These are phyloP conservation scores for Thelonectria rubi DNA, from an alignment of 2,329 filamentous ascomycete genomes.

Conservation along the genomic window DNA sequence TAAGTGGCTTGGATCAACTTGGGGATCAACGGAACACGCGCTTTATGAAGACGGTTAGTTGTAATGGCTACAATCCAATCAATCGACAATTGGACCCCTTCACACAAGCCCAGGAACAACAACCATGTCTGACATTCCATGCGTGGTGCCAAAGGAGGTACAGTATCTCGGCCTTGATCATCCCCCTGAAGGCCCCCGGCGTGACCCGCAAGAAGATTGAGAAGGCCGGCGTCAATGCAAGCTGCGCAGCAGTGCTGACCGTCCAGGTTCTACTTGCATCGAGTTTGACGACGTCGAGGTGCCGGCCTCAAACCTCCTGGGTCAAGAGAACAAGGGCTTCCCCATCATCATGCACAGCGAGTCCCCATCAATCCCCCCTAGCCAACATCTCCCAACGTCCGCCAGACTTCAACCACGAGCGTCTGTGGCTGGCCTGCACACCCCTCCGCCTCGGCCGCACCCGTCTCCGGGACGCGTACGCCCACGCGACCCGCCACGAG, in stretches of 20 bases:
- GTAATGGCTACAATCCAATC: not conserved
- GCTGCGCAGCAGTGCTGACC: too few relatives aligned
- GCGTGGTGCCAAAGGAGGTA: too few relatives aligned
- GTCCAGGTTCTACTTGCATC: slow-evolving; percentile 25
- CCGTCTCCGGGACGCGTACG: slow-evolving; percentile 61
- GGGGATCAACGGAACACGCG: too few relatives aligned
- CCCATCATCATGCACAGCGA: slow-evolving; percentile 28
- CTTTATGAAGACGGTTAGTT: not conserved
- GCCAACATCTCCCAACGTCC: not conserved
- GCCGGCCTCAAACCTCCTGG: slow-evolving; percentile 22
- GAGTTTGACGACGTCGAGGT: slow-evolving; percentile 31
- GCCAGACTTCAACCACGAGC: slow-evolving; percentile 64
- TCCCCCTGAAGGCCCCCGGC: slow-evolving; percentile 14
- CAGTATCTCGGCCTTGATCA: slow-evolving; percentile 27
- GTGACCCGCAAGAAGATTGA: slow-evolving; percentile 24
- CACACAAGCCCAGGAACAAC: too few relatives aligned
- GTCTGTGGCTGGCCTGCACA: slow-evolving; percentile 65
- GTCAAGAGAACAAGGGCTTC: slow-evolving; percentile 30
- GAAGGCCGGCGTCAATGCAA: slow-evolving; percentile 26
- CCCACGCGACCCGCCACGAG: slow-evolving; percentile 59
- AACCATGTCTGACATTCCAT: slow-evolving; percentile 22
- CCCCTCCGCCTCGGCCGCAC: slow-evolving; percentile 65
- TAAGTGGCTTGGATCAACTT: too few relatives aligned
- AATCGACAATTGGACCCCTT: too few relatives aligned
- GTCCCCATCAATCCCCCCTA: not conserved